Base-by-base conservation (phyloP, 345 rosid genomes). In the Pistacia integerrima region DNA sequence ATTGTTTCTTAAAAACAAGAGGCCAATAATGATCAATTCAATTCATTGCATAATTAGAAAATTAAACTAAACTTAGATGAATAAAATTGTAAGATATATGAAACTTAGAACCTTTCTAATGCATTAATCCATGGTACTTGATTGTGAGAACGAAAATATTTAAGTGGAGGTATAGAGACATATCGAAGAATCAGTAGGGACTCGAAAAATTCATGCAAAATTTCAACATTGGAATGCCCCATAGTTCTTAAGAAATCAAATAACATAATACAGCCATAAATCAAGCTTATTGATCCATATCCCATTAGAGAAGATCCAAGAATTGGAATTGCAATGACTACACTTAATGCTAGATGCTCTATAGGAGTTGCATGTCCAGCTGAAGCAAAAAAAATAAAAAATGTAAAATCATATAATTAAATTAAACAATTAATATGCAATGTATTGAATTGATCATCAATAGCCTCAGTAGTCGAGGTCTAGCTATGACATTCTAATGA, bases 121-220 rank as follows among this genome's bases (percentile, higher is more conserved):
- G 44, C 41, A 25, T 25, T 8, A 28, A 25, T 3, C 51, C 7
- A 33, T 36, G 3, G 25, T 33, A 10, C 5, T 5, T 41, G 59
- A 20, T 7, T 10, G 8, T 14, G 20, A 1, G 18, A 52, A 41
- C 16, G 17, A 35, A 16, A 3, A 56, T 35, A 79, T 95, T 90
- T 85, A 94, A 98, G 96, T 87, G 98, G 94, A 1, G 22, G 98
- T 97, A 67, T 89, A 91, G 79, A 97, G 58, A 66, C 91, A 77
- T 92, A 92, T 83, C 84, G 82, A n/a, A 91, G 81, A 82, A 89
- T 75, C 3, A 97, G 94, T 25, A 92, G 74, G 28, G 35, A 67
- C 71, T 85, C 76, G 25, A 94, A 91, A 25, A 89, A 64, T 74
- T 79, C 80, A 70, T 91, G 77, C 10, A 98, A 87, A 76, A 94